Base-by-base conservation (phyloP, 2,329 filamentous ascomycete species). In the Trichoderma breve region DNA sequence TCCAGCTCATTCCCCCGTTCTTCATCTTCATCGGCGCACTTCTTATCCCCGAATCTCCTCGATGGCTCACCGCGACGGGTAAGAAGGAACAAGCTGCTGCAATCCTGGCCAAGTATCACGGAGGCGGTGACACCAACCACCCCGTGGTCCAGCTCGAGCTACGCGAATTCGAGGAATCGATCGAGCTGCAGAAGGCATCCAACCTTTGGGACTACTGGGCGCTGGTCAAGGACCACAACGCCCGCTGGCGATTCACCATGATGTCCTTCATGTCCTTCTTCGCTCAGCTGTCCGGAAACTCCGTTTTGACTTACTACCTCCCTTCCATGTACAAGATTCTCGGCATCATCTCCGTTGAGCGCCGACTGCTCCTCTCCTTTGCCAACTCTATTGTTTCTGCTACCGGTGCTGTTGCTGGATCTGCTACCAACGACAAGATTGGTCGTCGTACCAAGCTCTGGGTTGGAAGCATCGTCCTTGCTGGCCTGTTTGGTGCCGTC, bases 231-330 rank as follows among this genome's bases (percentile, higher is more conserved):
- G 83, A 81, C 4, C 83, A 82, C 65, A 83, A 83, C 1, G 82
- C 84, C 4, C 81, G 84, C 14, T 86, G 86, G 70, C 84, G 87
- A 21, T 83, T 89, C 12, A 81, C 85, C 51, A 86, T 85, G 74
- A 86, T 87, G 39, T 77, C 86, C 3, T 83, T 83, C 24, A 86
- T 89, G 79, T 83, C 85, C 6, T 81, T 86, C 60, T 87, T 89
- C 75, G 85, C 86, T 1, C 87, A 90, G 76, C 84, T 86, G 72
- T 84, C 83, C 5, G 87, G 85, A 5, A 86, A 87, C 77, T 84
- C 83, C 1, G 77, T 86, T 9, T 81, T 82, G 14, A 83, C 84
- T 1, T 89, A 88, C 73, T 83, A 90, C 76, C 87, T 90, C 75
- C 84, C 88, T 34, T 83, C 83, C 7, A 84, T 85, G 77, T 82